Conservation (phyloP, 768 basidiomycete genomes). For the Strobilomyces dryophilus region DNA sequence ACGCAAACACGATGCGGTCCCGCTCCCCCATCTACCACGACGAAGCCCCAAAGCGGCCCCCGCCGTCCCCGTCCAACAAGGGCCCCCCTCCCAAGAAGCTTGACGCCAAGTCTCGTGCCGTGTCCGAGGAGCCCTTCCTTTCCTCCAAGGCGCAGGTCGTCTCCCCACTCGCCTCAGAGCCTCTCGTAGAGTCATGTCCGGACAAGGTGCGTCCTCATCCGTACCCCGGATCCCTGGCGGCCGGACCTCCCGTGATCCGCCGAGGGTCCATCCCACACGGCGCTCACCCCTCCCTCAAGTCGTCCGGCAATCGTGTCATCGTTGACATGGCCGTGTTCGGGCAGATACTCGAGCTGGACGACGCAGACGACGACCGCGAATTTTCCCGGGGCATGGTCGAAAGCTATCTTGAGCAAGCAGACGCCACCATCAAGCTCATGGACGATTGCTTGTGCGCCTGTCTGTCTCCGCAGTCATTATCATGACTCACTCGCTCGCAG, state of each 20-base stretch:
- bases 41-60: conserved; percentile 26
- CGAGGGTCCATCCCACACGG: background rate
- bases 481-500: conserved; percentile 36
- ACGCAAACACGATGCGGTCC: conserved; percentile 26
- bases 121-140: conserved; percentile 24
- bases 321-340: conserved; percentile 79
- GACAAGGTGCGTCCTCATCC: conserved; percentile 26
- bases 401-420: conserved; percentile 81
- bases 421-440: conserved; percentile 73
- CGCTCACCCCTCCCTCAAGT: conserved; percentile 13
- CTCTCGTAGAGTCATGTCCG: conserved; percentile 17
- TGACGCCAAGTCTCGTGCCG: conserved; percentile 29
- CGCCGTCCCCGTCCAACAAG: conserved; percentile 33
- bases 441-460: conserved; percentile 69
- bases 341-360: conserved; percentile 91
- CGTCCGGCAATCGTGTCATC: conserved; percentile 27
- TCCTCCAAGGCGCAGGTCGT: conserved; percentile 7
- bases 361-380: conserved; percentile 59
- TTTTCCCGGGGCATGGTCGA: conserved; percentile 78
- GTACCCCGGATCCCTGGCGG: background rate
- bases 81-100: conserved; percentile 28
- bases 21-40: conserved; percentile 29
- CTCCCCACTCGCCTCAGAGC: conserved; percentile 9
- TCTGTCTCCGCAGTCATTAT: conserved; percentile 9
- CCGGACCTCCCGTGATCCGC: background rate